These are phyloP conservation scores for Clitoria ternatea DNA, from an alignment of 306 rosid genomes.

Conservation along the genomic window DNA sequence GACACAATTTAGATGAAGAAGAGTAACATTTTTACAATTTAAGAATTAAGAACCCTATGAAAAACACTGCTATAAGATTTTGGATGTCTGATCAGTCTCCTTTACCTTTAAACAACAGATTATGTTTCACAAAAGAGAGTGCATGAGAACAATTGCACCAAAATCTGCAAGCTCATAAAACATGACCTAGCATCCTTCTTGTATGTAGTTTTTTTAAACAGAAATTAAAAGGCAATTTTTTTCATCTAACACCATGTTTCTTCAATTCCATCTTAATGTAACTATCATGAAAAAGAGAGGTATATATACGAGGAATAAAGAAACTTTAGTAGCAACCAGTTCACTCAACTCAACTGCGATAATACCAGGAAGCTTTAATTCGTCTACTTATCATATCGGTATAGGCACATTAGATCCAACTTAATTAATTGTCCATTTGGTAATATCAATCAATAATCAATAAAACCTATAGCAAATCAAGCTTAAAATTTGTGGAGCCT, in stretches of 20 bases:
- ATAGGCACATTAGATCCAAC: background rate
- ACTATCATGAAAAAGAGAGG: background rate
- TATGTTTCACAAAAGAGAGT: constrained; percentile 10
- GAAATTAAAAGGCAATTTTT: background rate
- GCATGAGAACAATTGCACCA: background rate
- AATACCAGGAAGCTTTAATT: background rate
- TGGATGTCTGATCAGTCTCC: background rate
- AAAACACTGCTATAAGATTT: background rate
- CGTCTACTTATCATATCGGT: background rate
- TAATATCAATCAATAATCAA: constrained; percentile 1
- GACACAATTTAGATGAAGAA: background rate
- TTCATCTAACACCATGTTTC: background rate
- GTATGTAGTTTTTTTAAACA: background rate
- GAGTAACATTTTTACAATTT: background rate
- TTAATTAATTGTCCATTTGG: background rate
- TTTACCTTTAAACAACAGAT: constrained; percentile 1
- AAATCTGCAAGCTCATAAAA: constrained; percentile 19
- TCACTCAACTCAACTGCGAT: constrained; percentile 5
- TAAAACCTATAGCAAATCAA: background rate
- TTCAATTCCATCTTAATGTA: background rate
- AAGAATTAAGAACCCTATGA: constrained; percentile 13
- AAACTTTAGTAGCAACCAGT: background rate
- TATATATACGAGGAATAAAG: background rate
- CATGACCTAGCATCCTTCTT: constrained; percentile 11
- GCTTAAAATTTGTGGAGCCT: background rate